Conservation (phyloP, 2,329 filamentous ascomycete species). For the Neofusicoccum umdonicola region DNA sequence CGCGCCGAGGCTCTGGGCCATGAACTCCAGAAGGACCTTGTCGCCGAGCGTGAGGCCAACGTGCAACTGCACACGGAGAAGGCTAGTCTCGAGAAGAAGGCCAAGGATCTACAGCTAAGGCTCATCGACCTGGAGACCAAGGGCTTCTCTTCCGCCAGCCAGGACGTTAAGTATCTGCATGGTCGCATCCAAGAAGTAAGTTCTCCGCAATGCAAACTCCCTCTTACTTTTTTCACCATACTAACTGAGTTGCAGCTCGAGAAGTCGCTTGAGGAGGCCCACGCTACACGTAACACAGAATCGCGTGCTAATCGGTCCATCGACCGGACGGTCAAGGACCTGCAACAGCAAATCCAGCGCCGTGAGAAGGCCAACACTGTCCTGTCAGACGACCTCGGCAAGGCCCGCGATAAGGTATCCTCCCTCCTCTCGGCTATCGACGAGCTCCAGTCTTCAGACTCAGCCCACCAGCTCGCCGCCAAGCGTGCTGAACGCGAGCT, state of each 20-base stretch:
- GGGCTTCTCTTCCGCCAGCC: slow-evolving; percentile 89
- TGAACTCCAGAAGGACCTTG: slow-evolving; percentile 92
- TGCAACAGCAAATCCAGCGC: slow-evolving; percentile 87
- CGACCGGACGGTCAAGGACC: slow-evolving; percentile 88
- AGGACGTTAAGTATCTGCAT: slow-evolving; percentile 92
- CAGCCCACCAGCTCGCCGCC: slow-evolving; percentile 73
- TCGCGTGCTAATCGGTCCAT: slow-evolving; percentile 88
- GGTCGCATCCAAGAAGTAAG: slow-evolving; percentile 92
- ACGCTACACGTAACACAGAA: slow-evolving; percentile 73
- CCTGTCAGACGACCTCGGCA: slow-evolving; percentile 77
- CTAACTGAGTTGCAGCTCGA: slow-evolving; percentile 66
- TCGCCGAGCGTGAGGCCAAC: slow-evolving; percentile 77
- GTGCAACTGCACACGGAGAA: slow-evolving; percentile 86
- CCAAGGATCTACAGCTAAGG: slow-evolving; percentile 86
- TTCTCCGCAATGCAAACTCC: slow-evolving; percentile 15
- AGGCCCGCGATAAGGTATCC: slow-evolving; percentile 86
- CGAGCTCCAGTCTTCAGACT: slow-evolving; percentile 86
- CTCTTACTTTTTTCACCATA: background rate
- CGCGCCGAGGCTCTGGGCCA: slow-evolving; percentile 81
- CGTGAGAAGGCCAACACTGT: slow-evolving; percentile 84
- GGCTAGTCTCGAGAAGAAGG: slow-evolving; percentile 78
- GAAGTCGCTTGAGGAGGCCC: slow-evolving; percentile 77
- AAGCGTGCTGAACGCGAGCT: slow-evolving; percentile 88
- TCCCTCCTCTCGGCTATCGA: slow-evolving; percentile 89
- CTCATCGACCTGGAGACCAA: slow-evolving; percentile 95